Conservation (phyloP, 2,329 filamentous ascomycete species). For the Didymella pomorum region DNA sequence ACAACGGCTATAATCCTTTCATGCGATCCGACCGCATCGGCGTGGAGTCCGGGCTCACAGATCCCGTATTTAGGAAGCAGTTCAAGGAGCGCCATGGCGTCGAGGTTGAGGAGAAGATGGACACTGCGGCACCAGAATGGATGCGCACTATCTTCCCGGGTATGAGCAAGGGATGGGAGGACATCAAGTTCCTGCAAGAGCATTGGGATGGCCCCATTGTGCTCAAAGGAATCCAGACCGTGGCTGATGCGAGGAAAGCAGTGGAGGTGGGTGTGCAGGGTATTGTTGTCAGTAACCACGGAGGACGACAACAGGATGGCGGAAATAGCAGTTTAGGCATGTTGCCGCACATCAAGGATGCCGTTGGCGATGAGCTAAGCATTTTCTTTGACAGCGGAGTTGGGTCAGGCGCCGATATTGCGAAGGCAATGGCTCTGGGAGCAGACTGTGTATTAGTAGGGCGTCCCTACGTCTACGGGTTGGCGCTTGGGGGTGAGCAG, state of each 20-base stretch:
- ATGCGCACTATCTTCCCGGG: conserved; percentile 51
- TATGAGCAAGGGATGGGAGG: conserved; percentile 66
- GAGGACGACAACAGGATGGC: conserved; percentile 62
- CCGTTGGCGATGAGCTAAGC: conserved; percentile 34
- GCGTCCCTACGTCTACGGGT: conserved; percentile 65
- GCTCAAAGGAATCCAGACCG: conserved; percentile 66
- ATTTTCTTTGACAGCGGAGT: conserved; percentile 63
- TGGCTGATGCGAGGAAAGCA: conserved; percentile 58
- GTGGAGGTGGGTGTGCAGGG: conserved; percentile 57
- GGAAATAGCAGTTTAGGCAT: conserved; percentile 61
- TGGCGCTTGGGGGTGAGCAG: conserved; percentile 63
- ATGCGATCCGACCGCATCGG: conserved; percentile 54
- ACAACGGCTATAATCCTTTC: conserved; percentile 57
- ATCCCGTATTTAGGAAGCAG: conserved; percentile 69
- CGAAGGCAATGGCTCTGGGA: conserved; percentile 63
- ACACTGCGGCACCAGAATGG: conserved; percentile 33
- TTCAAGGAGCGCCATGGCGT: conserved; percentile 58
- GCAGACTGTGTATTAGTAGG: conserved; percentile 65
- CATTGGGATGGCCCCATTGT: conserved; percentile 71
- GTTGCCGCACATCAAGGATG: conserved; percentile 66
- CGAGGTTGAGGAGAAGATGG: conserved; percentile 52
- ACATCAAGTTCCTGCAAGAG: conserved; percentile 65
- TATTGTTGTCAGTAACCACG: conserved; percentile 63
- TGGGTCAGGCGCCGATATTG: conserved; percentile 58
- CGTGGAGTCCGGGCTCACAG: conserved; percentile 68